Evolutionary conservation across 2,329 filamentous ascomycete genomes (phyloP).

Genomic region (Paramyrothecium roridum): DNA sequence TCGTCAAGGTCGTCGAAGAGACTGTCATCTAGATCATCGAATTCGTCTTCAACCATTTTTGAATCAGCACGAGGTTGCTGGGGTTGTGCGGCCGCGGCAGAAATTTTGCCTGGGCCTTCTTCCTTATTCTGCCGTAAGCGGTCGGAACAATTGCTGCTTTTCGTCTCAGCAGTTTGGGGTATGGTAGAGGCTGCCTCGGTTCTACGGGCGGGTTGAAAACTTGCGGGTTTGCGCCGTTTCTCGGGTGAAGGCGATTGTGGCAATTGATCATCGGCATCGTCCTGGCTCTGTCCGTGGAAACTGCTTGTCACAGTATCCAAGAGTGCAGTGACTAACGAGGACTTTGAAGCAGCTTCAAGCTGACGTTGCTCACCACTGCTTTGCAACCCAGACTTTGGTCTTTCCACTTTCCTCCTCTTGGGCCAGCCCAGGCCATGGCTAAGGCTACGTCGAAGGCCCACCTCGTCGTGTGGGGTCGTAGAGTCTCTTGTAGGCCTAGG

Average conservation of each 20-base stretch:
- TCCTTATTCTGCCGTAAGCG: no score
- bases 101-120: no score
- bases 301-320: conserved; percentile 62
- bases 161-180: no score
- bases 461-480: conserved; percentile 36
- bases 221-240: conserved; percentile 27
- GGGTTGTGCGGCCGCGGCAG: neutral
- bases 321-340: conserved; percentile 58
- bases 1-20: conserved; percentile 63
- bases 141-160: no score
- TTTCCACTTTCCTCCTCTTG: conserved; percentile 63
- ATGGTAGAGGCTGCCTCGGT: no score
- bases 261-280: conserved; percentile 22
- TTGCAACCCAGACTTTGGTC: conserved; percentile 33
- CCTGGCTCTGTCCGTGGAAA: conserved; percentile 39
- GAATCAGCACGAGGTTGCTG: neutral
- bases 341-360: conserved; percentile 50
- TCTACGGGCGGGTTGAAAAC: neutral
- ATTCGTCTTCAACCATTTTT: conserved; percentile 41
- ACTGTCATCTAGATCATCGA: conserved; percentile 61
- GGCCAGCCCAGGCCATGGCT: conserved; percentile 71
- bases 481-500: conserved; percentile 53
- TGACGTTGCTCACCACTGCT: conserved; percentile 30
- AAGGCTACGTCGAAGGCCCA: conserved; percentile 57
- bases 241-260: conserved; percentile 41